These are phyloP conservation scores for Umbilicus rupestris DNA, from an alignment of 164 flowering plant species.

Conservation along the genomic window DNA sequence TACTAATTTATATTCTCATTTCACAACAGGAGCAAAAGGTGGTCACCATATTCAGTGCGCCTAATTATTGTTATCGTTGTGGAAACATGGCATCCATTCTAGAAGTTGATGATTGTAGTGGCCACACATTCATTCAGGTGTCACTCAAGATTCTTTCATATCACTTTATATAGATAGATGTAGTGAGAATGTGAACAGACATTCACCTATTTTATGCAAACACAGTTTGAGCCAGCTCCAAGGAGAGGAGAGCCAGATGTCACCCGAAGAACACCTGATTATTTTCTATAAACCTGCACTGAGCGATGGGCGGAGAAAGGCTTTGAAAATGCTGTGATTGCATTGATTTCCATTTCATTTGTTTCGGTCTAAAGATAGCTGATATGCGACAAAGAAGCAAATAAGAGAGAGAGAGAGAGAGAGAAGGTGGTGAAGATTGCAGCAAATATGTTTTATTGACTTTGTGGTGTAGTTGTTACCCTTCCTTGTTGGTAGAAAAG, in stretches of 20 bases:
- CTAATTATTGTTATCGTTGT: constrained; percentile 95
- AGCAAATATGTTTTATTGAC: too few relatives aligned
- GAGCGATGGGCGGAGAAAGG: too few relatives aligned
- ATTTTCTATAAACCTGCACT: constrained; percentile 45
- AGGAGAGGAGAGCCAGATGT: constrained; percentile 98
- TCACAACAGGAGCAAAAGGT: constrained; percentile 88
- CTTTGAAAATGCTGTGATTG: too few relatives aligned
- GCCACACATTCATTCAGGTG: constrained; percentile 95
- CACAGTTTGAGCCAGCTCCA: constrained; percentile 98
- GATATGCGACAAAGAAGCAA: too few relatives aligned
- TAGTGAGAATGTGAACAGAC: too few relatives aligned
- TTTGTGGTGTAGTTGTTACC: too few relatives aligned
- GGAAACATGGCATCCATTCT: constrained; percentile 98
- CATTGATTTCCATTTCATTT: too few relatives aligned
- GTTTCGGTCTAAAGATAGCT: too few relatives aligned
- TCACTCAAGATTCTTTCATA: constrained; percentile 7
- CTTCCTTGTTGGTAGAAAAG: too few relatives aligned
- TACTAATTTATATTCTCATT: not conserved
- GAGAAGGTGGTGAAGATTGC: too few relatives aligned
- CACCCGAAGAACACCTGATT: constrained; percentile 92
- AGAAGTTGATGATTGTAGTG: constrained; percentile 94
- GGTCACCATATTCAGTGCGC: constrained; percentile 96
- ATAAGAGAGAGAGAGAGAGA: too few relatives aligned
- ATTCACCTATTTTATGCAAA: not conserved
- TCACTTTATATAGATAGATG: too few relatives aligned